A percentile compares a stretch with the other conserved stretches of the same genome.
These are phyloP conservation scores for Spirogloea muscicola DNA, from an alignment of 139 green algal genomes.

Conservation along the genomic window DNA sequence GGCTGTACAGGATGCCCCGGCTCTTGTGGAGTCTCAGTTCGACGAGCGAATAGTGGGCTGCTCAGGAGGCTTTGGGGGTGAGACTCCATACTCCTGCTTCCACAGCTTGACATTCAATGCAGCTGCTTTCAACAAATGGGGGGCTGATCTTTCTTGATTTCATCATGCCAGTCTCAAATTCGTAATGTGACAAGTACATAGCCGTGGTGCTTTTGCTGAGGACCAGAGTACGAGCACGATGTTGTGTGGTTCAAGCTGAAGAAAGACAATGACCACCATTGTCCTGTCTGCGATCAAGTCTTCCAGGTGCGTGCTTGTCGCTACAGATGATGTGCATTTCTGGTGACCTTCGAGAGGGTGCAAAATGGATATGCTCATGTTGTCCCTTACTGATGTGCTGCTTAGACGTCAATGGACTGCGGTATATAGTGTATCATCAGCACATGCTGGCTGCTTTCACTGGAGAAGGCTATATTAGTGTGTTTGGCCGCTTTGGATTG, in stretches of 20 bases:
- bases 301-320: constrained; percentile 24
- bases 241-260: constrained; percentile 48
- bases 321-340: background rate
- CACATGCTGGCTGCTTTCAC: background rate
- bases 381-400: background rate
- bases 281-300: constrained; percentile 29
- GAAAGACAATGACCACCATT: constrained; percentile 30
- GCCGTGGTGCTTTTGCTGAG: background rate
- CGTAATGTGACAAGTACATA: background rate
- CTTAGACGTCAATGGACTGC: background rate
- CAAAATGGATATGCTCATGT: background rate
- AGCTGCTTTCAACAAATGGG: too few species aligned
- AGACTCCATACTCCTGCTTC: too few species aligned
- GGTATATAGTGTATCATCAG: background rate
- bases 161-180: too few species aligned
- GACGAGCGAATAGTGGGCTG: constrained; percentile 45
- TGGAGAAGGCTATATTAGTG: background rate
- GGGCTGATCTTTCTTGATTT: too few species aligned
- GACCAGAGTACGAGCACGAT: constrained; percentile 47
- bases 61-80: constrained; percentile 38
- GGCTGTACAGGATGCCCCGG: constrained; percentile 32
- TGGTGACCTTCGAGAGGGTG: background rate
- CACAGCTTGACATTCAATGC: too few species aligned
- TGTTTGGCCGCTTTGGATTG: background rate
- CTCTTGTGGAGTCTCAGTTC: constrained; percentile 46